Percentiles rank a stretch among this genome's conserved stretches.
Conservation (phyloP, 306 rosid genomes). For the Quercus cerris region DNA sequence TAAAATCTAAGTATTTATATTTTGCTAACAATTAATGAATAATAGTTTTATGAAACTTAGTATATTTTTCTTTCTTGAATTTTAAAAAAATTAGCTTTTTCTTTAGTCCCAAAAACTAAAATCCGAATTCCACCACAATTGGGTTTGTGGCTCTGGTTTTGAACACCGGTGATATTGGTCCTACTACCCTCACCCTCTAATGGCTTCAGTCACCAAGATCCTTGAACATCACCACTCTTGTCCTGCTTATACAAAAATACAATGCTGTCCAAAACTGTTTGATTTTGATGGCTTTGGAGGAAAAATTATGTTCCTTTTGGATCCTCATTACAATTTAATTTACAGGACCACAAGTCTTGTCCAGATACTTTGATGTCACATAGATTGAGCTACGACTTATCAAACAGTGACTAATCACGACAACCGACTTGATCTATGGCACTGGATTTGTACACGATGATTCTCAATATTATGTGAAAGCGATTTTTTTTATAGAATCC, state of each 20-base stretch:
- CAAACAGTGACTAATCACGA: not conserved
- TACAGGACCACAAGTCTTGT: not conserved
- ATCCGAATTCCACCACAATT: too few relatives aligned
- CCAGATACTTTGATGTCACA: not conserved
- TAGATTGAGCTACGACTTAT: not conserved
- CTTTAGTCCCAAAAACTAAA: too few relatives aligned
- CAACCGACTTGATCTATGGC: not conserved
- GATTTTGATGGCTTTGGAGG: not conserved
- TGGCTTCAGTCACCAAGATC: too few relatives aligned
- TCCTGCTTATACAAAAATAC: too few relatives aligned
- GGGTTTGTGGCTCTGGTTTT: too few relatives aligned
- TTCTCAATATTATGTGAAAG: not conserved
- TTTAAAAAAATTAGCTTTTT: rapidly evolving
- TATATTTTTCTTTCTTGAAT: too few relatives aligned
- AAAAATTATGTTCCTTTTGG: not conserved
- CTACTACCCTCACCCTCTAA: too few relatives aligned
- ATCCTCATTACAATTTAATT: not conserved
- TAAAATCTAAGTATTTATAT: too few relatives aligned
- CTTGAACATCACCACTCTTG: too few relatives aligned
- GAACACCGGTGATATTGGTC: too few relatives aligned
- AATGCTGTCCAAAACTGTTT: not conserved
- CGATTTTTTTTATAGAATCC: not conserved
- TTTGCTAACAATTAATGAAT: too few relatives aligned
- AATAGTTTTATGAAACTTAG: too few relatives aligned
- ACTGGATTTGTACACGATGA: not conserved